phyloP scores from a whole-genome alignment of 495 filamentous ascomycete genomes.

The Talaromyces stipitatus region DNA sequence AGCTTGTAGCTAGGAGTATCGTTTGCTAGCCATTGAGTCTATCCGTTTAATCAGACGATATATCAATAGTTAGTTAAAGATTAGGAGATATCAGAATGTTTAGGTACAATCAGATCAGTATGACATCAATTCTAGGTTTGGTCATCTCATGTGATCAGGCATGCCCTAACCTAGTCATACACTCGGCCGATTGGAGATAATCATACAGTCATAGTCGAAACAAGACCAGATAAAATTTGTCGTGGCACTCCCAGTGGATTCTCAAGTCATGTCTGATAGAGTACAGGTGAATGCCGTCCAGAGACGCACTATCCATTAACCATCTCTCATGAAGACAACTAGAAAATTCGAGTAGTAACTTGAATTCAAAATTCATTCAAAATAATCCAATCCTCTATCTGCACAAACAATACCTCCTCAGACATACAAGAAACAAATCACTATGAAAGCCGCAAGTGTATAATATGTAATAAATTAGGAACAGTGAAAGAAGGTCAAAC shows the following conservation, averaged over 20 bases:
- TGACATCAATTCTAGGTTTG: not conserved
- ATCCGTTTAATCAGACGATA: not conserved
- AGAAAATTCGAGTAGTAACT: no score
- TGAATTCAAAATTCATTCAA: not conserved
- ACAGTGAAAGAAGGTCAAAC: not conserved
- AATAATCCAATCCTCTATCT: not conserved
- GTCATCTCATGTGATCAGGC: not conserved
- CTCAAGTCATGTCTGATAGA: no score
- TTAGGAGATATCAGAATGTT: not conserved
- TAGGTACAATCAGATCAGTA: not conserved
- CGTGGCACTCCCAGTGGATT: no score
- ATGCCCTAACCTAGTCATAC: not conserved
- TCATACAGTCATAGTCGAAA: no score
- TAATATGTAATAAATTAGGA: not conserved
- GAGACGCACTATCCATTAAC: no score
- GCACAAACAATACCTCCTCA: not conserved
- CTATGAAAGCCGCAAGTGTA: not conserved
- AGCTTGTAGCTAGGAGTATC: not conserved
- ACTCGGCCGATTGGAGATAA: no score
- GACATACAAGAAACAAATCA: not conserved
- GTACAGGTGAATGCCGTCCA: no score
- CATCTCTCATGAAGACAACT: no score
- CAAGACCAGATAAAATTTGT: no score
- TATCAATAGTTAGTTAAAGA: no score
- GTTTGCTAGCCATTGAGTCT: no score